Evolutionary conservation across 257 asterid species (phyloP).

Genomic region (Oldenlandia corymbosa): DNA sequence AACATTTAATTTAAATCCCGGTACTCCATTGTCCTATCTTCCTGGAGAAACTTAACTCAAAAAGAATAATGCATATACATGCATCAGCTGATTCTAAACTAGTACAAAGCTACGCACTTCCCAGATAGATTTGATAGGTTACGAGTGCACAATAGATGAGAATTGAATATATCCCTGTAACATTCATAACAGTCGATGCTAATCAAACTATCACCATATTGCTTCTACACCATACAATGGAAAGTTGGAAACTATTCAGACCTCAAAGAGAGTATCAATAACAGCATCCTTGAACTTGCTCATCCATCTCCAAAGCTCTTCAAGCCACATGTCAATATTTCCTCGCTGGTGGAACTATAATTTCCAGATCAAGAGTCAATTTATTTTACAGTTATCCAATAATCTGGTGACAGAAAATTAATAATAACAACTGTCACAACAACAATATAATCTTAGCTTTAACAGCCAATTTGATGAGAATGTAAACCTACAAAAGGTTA

Average conservation of each 20-base stretch:
- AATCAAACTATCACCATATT: not conserved
- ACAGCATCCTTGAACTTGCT: constrained; percentile 66
- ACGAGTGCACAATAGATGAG: too few species aligned
- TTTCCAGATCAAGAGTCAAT: constrained; percentile 24
- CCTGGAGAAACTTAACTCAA: not conserved
- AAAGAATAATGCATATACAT: not conserved
- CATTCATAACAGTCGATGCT: too few species aligned
- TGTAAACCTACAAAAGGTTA: not conserved
- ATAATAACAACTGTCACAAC: too few species aligned
- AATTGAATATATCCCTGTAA: too few species aligned
- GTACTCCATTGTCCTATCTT: not conserved
- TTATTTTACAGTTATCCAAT: too few species aligned
- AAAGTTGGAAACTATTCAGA: constrained; percentile 27
- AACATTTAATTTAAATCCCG: not conserved
- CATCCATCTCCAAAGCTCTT: constrained; percentile 85
- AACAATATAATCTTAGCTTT: too few species aligned
- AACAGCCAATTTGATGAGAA: not conserved
- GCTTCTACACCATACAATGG: constrained; percentile 12
- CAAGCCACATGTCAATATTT: constrained; percentile 89
- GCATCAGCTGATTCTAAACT: not conserved
- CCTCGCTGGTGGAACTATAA: constrained; percentile 78
- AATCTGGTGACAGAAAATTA: too few species aligned
- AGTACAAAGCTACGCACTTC: not conserved
- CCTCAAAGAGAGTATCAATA: constrained; percentile 64
- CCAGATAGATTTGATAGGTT: not conserved